Percentiles rank a stretch among this genome's conserved stretches.
phyloP scores from a whole-genome alignment of 2,329 filamentous ascomycete genomes.

The Alternaria tenuissima region DNA sequence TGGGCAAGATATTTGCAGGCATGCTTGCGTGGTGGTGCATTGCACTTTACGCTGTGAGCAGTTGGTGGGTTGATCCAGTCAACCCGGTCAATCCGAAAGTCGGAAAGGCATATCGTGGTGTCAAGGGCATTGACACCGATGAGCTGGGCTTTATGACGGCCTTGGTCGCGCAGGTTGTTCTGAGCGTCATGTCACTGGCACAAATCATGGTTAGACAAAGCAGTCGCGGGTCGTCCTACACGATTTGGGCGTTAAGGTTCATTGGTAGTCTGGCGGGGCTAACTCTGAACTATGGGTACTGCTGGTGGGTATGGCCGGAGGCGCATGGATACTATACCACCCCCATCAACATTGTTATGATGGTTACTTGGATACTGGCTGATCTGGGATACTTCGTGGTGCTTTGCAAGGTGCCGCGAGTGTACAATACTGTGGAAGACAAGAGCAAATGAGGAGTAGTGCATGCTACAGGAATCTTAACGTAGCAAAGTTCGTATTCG shows the following conservation, averaged over 20 bases:
- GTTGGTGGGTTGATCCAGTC: slow-evolving; percentile 58
- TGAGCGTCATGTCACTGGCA: slow-evolving; percentile 53
- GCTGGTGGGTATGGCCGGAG: slow-evolving; percentile 61
- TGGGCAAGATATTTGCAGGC: slow-evolving; percentile 49
- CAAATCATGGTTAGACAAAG: slow-evolving; percentile 59
- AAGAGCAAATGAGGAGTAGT: neutral
- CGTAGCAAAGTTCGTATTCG: neutral
- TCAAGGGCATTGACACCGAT: slow-evolving; percentile 57
- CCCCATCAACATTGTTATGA: slow-evolving; percentile 55
- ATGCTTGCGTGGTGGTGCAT: slow-evolving; percentile 51
- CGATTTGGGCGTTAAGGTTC: slow-evolving; percentile 85
- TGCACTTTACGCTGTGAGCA: slow-evolving; percentile 55
- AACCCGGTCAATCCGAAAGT: slow-evolving; percentile 59
- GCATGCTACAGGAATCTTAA: neutral
- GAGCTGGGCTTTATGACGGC: slow-evolving; percentile 62
- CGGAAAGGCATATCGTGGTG: slow-evolving; percentile 41
- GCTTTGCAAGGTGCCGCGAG: slow-evolving; percentile 35
- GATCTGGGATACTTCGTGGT: slow-evolving; percentile 59
- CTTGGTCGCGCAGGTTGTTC: slow-evolving; percentile 54
- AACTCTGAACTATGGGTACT: slow-evolving; percentile 57
- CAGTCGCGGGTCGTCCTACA: slow-evolving; percentile 62
- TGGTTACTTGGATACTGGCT: slow-evolving; percentile 52
- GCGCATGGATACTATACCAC: slow-evolving; percentile 59
- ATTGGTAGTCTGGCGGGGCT: slow-evolving; percentile 78
- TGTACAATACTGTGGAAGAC: neutral